Conservation (phyloP, 257 asterid species). For the Gardenia jasminoides region DNA sequence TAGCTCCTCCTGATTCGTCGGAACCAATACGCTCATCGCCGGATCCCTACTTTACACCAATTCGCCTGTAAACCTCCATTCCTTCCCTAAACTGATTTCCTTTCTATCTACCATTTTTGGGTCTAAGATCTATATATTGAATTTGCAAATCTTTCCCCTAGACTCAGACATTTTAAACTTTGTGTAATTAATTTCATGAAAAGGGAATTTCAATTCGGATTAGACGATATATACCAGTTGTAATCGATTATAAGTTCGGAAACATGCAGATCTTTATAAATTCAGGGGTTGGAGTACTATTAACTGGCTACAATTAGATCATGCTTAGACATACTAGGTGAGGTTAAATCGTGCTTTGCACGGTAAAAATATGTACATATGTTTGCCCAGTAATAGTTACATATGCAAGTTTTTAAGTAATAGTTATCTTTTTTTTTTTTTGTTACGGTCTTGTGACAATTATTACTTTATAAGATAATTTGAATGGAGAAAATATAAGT, state of each 20-base stretch:
- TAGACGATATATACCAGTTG: not conserved
- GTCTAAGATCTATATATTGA: not conserved
- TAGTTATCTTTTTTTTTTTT: too few relatives aligned
- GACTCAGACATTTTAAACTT: not conserved
- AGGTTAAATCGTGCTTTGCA: too few relatives aligned
- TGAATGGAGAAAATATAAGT: too few relatives aligned
- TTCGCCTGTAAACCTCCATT: slow-evolving; percentile 2
- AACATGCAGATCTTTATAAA: not conserved
- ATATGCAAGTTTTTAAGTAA: too few relatives aligned
- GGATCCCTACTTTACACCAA: not conserved
- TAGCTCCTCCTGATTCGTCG: not conserved
- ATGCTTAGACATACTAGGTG: too few relatives aligned
- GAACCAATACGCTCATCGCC: not conserved
- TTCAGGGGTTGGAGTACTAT: not conserved
- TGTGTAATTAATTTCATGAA: not conserved
- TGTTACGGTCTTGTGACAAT: too few relatives aligned
- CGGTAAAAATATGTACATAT: too few relatives aligned
- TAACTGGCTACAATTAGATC: not conserved
- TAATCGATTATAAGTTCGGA: not conserved
- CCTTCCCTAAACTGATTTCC: not conserved
- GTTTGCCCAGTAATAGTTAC: too few relatives aligned
- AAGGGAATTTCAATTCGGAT: not conserved
- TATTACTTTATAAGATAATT: too few relatives aligned
- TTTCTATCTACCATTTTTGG: not conserved
- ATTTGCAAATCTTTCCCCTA: slow-evolving; percentile 7